Conservation (phyloP, 2,329 filamentous ascomycete species). For the Mollisiaceae sp. region DNA sequence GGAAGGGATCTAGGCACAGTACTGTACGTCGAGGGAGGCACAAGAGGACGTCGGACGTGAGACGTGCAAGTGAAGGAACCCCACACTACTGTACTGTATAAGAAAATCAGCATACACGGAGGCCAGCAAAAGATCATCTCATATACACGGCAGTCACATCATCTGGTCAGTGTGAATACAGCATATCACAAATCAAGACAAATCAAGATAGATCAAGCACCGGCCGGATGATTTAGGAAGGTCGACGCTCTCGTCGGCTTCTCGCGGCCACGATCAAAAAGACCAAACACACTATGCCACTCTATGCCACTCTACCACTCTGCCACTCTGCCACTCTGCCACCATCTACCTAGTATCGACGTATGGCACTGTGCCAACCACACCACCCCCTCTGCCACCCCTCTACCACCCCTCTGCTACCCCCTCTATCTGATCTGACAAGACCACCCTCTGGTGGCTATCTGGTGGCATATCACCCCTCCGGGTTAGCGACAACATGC, state of each 20-base stretch:
- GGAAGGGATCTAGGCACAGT: not conserved
- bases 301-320: not conserved
- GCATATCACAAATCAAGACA: not conserved
- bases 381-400: too few relatives aligned
- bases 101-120: not conserved
- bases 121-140: conserved; percentile 6
- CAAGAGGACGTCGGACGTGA: not conserved
- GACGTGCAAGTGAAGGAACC: not conserved
- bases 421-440: not conserved
- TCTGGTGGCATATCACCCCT: not conserved
- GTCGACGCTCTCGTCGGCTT: conserved; percentile 2
- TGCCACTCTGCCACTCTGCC: not conserved
- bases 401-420: not conserved
- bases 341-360: too few relatives aligned
- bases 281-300: not conserved
- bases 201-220: not conserved
- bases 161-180: not conserved
- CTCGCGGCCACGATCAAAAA: conserved; percentile 2
- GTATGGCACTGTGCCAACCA: not conserved
- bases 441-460: not conserved
- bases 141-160: conserved; percentile 1
- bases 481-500: conserved; percentile 5
- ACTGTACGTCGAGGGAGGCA: not conserved
- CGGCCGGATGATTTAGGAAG: conserved; percentile 7
- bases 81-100: not conserved